phyloP scores from a whole-genome alignment of 106 monocot species.

The Vanilla planifolia region DNA sequence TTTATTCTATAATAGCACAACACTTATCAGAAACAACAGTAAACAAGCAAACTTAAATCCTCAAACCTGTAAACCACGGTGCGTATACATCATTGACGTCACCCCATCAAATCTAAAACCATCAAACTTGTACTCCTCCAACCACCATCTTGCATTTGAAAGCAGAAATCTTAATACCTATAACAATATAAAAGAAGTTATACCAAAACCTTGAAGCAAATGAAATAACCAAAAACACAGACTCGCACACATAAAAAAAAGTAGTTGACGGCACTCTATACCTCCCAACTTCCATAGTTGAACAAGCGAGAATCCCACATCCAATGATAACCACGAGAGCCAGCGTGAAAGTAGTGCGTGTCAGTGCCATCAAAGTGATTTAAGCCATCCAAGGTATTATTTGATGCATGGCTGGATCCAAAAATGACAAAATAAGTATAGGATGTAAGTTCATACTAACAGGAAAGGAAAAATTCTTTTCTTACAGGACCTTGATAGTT shows the following conservation, averaged over 20 bases:
- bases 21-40: no score
- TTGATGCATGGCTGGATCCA: conserved; percentile 83
- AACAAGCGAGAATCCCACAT: conserved; percentile 99
- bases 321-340: conserved; percentile 91
- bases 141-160: conserved; percentile 99
- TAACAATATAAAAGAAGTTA: not conserved
- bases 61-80: conserved; percentile 84
- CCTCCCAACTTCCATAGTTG: conserved; percentile 98
- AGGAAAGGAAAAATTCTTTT: no score
- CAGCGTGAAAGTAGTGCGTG: conserved; percentile 85
- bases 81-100: conserved; percentile 99
- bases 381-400: conserved; percentile 89
- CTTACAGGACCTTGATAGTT: no score
- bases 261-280: conserved; percentile 13
- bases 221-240: not conserved
- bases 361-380: conserved; percentile 99
- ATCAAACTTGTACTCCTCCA: conserved; percentile 99
- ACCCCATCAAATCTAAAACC: conserved; percentile 99
- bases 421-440: no score
- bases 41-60: no score
- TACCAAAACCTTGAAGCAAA: not conserved
- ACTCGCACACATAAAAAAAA: not conserved
- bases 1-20: no score
- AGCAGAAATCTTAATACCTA: conserved; percentile 91
- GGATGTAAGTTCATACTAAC: no score